phyloP scores from a whole-genome alignment of 2,329 filamentous ascomycete species.

The Microascus cirrosus region DNA sequence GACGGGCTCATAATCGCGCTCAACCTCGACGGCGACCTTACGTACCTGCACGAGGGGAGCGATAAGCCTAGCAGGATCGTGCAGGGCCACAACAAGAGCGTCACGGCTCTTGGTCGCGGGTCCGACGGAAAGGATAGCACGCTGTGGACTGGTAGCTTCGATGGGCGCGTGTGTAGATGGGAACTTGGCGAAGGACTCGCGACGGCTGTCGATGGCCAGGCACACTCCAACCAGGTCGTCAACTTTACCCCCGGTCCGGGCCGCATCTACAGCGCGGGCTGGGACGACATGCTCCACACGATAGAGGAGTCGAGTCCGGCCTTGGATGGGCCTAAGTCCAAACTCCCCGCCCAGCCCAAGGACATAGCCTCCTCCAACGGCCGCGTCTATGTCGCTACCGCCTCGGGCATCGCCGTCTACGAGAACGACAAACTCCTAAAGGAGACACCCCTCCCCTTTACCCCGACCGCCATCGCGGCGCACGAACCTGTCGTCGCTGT shows the following conservation, averaged over 20 bases:
- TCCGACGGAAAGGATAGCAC: constrained; percentile 46
- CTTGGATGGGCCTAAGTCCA: constrained; percentile 58
- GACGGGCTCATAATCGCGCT: constrained; percentile 87
- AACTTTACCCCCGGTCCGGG: constrained; percentile 55
- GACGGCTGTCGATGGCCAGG: constrained; percentile 63
- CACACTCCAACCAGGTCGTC: constrained; percentile 77
- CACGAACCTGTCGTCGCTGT: constrained; percentile 59
- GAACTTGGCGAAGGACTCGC: constrained; percentile 60
- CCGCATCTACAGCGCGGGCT: constrained; percentile 75
- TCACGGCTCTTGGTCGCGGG: constrained; percentile 55
- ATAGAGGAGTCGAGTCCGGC: constrained; percentile 65
- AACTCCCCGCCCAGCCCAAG: constrained; percentile 72
- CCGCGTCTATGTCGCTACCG: constrained; percentile 46
- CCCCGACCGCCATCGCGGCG: constrained; percentile 62
- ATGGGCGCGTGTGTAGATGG: constrained; percentile 81
- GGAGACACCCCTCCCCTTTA: constrained; percentile 46
- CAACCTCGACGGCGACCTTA: constrained; percentile 79
- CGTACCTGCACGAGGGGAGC: constrained; percentile 69
- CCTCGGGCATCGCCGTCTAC: constrained; percentile 40
- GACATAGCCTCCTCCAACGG: constrained; percentile 47
- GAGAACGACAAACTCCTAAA: constrained; percentile 50
- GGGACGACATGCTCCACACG: constrained; percentile 83
- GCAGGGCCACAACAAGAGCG: constrained; percentile 82
- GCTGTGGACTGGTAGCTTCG: constrained; percentile 83
- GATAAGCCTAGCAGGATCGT: constrained; percentile 59